A percentile compares a stretch with the other conserved stretches of the same genome.
These are phyloP conservation scores for Dictyostelium purpureum DNA, from an alignment of 78 protist genomes.

Conservation along the genomic window DNA sequence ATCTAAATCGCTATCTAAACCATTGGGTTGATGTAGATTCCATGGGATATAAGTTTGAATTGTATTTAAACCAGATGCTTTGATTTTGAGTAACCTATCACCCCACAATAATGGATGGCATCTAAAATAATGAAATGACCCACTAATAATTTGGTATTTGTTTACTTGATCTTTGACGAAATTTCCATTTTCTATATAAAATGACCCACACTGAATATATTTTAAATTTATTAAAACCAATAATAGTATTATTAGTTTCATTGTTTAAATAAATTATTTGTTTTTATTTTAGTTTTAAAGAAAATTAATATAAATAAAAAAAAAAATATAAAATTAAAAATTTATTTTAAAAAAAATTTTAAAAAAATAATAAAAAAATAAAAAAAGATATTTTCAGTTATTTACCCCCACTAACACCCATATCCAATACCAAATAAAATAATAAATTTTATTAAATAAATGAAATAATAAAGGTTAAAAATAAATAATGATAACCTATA, in stretches of 20 bases:
- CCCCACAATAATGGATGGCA: constrained; percentile 17
- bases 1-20: not conserved
- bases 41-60: constrained; percentile 85
- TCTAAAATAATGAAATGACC: constrained; percentile 72
- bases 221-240: no score
- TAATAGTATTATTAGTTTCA: not conserved
- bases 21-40: constrained; percentile 79
- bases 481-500: not conserved
- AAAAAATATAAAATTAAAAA: not conserved
- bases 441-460: no score
- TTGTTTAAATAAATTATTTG: not conserved
- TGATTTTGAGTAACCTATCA: constrained; percentile 22
- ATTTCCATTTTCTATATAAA: constrained; percentile 14
- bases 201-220: not conserved
- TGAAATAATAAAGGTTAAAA: no score
- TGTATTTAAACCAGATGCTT: constrained; percentile 50
- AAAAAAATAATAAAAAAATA: not conserved
- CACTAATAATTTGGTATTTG: constrained; percentile 52
- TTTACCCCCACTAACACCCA: no score
- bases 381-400: not conserved
- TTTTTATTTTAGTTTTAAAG: not conserved
- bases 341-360: no score
- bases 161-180: not conserved
- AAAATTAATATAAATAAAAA: not conserved
- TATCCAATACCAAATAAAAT: no score